Conservation (phyloP, 768 basidiomycete genomes). For the Tricholoma terreum region DNA sequence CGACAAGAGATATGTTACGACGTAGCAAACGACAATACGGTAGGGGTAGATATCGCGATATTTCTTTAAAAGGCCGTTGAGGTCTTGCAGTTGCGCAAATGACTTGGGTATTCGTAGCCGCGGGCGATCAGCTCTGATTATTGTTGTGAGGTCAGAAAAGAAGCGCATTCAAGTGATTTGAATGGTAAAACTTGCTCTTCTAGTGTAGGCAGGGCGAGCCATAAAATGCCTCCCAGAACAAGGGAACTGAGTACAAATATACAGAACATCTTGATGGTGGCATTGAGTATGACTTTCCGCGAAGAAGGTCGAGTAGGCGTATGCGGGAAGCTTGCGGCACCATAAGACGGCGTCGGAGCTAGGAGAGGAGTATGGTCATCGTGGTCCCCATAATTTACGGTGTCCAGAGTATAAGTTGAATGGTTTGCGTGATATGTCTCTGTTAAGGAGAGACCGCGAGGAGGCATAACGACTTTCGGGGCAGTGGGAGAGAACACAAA, state of each 20-base stretch:
- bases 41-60: constrained; percentile 87
- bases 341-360: constrained; percentile 48
- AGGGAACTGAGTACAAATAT: constrained; percentile 71
- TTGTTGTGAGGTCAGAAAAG: constrained; percentile 6
- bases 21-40: constrained; percentile 84
- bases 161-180: neutral
- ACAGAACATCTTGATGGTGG: constrained; percentile 78
- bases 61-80: constrained; percentile 86
- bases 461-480: constrained; percentile 23
- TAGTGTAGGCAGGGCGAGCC: constrained; percentile 74
- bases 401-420: constrained; percentile 62
- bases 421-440: constrained; percentile 20
- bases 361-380: constrained; percentile 42
- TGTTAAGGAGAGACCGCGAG: constrained; percentile 18
- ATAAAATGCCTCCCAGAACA: constrained; percentile 75
- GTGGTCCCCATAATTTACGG: constrained; percentile 39
- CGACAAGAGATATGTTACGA: constrained; percentile 89
- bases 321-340: constrained; percentile 41
- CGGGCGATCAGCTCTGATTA: constrained; percentile 66
- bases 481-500: neutral
- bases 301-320: constrained; percentile 41
- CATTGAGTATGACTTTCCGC: constrained; percentile 66
- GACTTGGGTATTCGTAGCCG: constrained; percentile 82
- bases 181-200: constrained; percentile 56
- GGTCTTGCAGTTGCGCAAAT: constrained; percentile 80